Conservation (phyloP, 2,329 filamentous ascomycete genomes). For the Fusarium tricinctum region DNA sequence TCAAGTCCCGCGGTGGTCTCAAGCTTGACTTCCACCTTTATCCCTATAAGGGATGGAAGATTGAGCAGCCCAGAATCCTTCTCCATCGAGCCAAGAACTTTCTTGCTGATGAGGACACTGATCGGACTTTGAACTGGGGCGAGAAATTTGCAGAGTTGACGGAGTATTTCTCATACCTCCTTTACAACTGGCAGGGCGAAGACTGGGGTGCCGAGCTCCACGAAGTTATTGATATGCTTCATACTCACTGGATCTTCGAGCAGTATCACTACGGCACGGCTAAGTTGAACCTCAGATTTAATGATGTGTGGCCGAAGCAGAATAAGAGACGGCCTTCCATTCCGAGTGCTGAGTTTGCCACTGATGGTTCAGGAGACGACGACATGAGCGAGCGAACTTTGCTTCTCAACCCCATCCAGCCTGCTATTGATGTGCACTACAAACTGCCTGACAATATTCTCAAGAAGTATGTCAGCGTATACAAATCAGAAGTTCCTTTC, state of each 20-base stretch:
- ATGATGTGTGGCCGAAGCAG: slow-evolving; percentile 27
- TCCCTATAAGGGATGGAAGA: slow-evolving; percentile 54
- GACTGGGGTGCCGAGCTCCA: slow-evolving; percentile 52
- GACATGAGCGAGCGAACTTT: slow-evolving; percentile 35
- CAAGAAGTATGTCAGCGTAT: slow-evolving; percentile 28
- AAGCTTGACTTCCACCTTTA: slow-evolving; percentile 23
- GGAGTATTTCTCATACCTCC: slow-evolving; percentile 58
- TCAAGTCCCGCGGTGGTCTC: background rate
- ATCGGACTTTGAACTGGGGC: slow-evolving; percentile 59
- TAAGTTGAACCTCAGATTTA: slow-evolving; percentile 49
- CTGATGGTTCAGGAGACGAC: background rate
- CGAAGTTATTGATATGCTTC: slow-evolving; percentile 54
- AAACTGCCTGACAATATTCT: slow-evolving; percentile 34
- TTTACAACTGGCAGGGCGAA: slow-evolving; percentile 39
- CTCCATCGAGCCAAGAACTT: slow-evolving; percentile 58
- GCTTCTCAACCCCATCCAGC: slow-evolving; percentile 23
- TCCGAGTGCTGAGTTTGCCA: slow-evolving; percentile 16
- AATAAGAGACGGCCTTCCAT: slow-evolving; percentile 51
- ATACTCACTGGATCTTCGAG: slow-evolving; percentile 54
- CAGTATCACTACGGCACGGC: slow-evolving; percentile 53
- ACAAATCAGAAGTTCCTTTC: slow-evolving; percentile 20
- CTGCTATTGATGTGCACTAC: slow-evolving; percentile 48
- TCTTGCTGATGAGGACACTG: slow-evolving; percentile 63
- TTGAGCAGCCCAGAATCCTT: slow-evolving; percentile 53
- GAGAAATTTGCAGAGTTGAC: slow-evolving; percentile 54